A percentile compares a stretch with the other conserved stretches of the same genome.
phyloP scores from a whole-genome alignment of 2,329 filamentous ascomycete genomes.

The Seiridium cupressi region DNA sequence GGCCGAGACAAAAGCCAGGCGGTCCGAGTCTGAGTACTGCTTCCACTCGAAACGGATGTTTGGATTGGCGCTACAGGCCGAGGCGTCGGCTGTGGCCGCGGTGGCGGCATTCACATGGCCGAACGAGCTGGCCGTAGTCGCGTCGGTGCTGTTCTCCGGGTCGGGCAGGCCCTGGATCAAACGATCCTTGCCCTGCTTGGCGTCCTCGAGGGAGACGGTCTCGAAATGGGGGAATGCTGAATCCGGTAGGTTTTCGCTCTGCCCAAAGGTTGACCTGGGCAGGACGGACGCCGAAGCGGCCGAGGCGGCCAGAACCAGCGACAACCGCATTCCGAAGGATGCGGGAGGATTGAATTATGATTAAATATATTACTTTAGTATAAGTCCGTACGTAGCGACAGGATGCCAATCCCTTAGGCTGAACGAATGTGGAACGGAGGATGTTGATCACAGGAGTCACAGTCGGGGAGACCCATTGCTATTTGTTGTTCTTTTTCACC shows the following conservation, averaged over 20 bases:
- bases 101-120: background rate
- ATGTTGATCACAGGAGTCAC: background rate
- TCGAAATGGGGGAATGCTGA: background rate
- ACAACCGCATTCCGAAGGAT: background rate
- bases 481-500: background rate
- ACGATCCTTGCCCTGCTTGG: background rate
- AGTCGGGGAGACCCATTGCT: background rate
- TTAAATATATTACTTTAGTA: background rate
- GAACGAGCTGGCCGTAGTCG: background rate
- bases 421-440: background rate
- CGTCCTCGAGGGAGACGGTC: background rate
- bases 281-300: background rate
- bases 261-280: background rate
- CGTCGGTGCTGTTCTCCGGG: background rate
- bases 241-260: background rate
- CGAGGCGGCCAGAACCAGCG: background rate
- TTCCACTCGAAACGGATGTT: constrained; percentile 29
- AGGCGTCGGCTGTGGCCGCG: background rate
- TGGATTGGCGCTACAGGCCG: constrained; percentile 19
- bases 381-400: background rate
- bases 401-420: background rate
- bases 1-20: constrained; percentile 24
- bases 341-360: background rate
- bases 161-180: background rate
- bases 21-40: constrained; percentile 26